These are phyloP conservation scores for Linum tenue DNA, from an alignment of 345 rosid species.

Conservation along the genomic window DNA sequence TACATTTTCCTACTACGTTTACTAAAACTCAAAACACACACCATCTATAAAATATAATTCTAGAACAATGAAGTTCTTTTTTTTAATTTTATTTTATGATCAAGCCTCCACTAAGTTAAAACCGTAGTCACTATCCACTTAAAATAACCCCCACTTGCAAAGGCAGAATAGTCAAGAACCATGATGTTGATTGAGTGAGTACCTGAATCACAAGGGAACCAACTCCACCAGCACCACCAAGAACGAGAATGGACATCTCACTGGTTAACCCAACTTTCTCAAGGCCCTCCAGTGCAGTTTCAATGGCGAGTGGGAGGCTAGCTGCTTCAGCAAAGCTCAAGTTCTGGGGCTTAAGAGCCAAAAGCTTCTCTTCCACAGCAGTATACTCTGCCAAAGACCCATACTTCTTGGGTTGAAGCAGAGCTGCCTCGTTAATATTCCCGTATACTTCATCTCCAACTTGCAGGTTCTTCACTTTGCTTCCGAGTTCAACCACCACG, in stretches of 20 bases:
- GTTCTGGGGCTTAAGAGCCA: slow-evolving; percentile 16
- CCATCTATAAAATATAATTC: too few species aligned
- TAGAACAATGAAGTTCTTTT: too few species aligned
- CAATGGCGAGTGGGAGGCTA: slow-evolving; percentile 15
- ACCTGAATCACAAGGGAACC: slow-evolving; percentile 17
- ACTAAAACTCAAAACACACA: too few species aligned
- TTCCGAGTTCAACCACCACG: slow-evolving; percentile 17
- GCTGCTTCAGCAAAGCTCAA: slow-evolving; percentile 17
- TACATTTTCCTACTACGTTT: too few species aligned
- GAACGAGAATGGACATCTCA: slow-evolving; percentile 12
- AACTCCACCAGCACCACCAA: slow-evolving; percentile 23
- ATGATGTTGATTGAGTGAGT: too few species aligned
- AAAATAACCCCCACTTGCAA: too few species aligned
- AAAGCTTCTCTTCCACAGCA: too few species aligned
- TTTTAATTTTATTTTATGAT: too few species aligned
- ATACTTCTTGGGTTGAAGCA: slow-evolving; percentile 2
- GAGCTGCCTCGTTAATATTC: slow-evolving; percentile 6
- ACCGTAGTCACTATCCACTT: too few species aligned
- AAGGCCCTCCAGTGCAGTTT: slow-evolving; percentile 17
- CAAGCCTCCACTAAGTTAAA: too few species aligned
- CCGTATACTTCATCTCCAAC: slow-evolving; percentile 23
- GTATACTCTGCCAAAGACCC: slow-evolving; percentile 19
- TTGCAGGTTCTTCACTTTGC: slow-evolving; percentile 11
- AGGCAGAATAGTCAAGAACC: too few species aligned
- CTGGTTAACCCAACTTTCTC: slow-evolving; percentile 10